Percentiles rank a stretch among this genome's conserved stretches.
Conservation (phyloP, 1,139 yeast species). For the Wickerhamiella pararugosa region DNA sequence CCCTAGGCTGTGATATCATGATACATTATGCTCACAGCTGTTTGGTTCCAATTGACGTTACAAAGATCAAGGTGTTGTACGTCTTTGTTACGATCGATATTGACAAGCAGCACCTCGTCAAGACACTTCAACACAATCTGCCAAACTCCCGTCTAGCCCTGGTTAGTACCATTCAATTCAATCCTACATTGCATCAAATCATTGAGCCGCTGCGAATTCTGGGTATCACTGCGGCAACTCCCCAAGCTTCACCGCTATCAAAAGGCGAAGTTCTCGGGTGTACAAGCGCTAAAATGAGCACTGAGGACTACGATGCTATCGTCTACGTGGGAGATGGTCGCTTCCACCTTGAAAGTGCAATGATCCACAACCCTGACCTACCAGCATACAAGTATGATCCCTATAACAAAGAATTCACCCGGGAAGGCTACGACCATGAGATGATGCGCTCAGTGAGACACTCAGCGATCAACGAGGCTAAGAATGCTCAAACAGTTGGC, state of each 20-base stretch:
- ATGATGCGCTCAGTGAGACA: constrained; percentile 63
- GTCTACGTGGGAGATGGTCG: constrained; percentile 93
- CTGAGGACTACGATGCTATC: constrained; percentile 55
- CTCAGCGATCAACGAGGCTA: constrained; percentile 53
- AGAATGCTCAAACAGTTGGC: constrained; percentile 54
- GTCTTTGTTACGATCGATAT: constrained; percentile 91
- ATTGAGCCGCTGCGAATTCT: constrained; percentile 33
- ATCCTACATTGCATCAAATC: constrained; percentile 79
- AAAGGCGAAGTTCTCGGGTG: constrained; percentile 96
- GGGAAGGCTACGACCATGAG: constrained; percentile 74
- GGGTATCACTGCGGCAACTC: constrained; percentile 43
- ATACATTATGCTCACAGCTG: constrained; percentile 98
- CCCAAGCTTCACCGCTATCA: constrained; percentile 84
- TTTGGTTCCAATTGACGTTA: constrained; percentile 85
- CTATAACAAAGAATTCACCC: constrained; percentile 75
- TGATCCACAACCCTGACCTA: constrained; percentile 90
- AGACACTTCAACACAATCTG: constrained; percentile 62
- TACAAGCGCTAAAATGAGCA: constrained; percentile 69
- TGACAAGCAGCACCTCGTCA: constrained; percentile 66
- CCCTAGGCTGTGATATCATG: constrained; percentile 84
- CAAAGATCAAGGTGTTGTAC: constrained; percentile 76
- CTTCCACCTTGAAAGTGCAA: constrained; percentile 86
- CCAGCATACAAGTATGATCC: constrained; percentile 95
- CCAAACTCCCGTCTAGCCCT: constrained; percentile 48
- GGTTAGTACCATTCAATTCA: constrained; percentile 93